Evolutionary conservation across 1,139 yeast genomes (phyloP), one percentile per base, ranked within the genome.

Genomic region (Yueomyces sp.): DNA sequence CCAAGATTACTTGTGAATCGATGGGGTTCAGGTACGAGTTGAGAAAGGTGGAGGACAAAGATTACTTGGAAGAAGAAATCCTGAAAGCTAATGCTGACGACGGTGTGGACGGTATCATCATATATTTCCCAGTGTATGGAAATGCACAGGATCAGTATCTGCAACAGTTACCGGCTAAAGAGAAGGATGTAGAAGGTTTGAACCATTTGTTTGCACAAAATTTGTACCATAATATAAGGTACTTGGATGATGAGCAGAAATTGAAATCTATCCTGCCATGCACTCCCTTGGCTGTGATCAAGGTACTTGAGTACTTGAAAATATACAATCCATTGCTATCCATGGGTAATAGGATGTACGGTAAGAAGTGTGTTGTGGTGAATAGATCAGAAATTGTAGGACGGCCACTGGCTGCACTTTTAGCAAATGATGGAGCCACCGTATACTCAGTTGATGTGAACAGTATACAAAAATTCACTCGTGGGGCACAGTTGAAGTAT

Each of bases 101-200:
- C 43, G 54, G 62, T 1, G 86, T 91, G 34, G 81, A 86, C 58
- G 98, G 98, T 30, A 91, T 91, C 51, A 87, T 91, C 87, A 91
- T 91, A n/a, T 91, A 91, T 63, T 91, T 89, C 73, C 98, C 98
- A 1, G 97, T 91, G 3, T 91, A 86, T 65, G 96, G 96, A 2
- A 86, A 85, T 59, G 76, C 84, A 48, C 98, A 91, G 65, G 98
- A 91, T 61, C 95, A 84, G 63, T 91, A 93, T 61, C 66, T 91
- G 45, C 97, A 91, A 65, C 97, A 91, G 65, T 81, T 87, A 48
- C 87, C 91, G 9, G 68, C 65, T 4, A 53, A 81, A 32, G 89
- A 85, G 49, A 91, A 91, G 62, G 98, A 91, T 56, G 97, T 93
- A 27, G 98, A 91, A 64, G 98, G 98, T 1, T 70, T 91, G 54